Conservation (phyloP, 768 basidiomycete species). For the Boletus sensibilis region DNA sequence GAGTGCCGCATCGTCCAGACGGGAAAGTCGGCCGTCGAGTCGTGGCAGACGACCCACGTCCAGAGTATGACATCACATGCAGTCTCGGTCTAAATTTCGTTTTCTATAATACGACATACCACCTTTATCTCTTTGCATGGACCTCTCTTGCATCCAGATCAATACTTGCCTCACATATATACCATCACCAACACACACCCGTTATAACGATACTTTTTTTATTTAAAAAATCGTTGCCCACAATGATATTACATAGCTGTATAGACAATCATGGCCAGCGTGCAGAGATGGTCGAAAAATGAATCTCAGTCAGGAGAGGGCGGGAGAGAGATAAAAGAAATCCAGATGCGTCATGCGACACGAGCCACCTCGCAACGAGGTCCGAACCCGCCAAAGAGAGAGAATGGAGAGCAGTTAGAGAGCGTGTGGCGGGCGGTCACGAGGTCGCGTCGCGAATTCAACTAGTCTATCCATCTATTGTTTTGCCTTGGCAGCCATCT, state of each 20-base stretch:
- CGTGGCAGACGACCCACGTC: constrained; percentile 17
- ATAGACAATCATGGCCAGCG: constrained; percentile 17
- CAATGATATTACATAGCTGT: constrained; percentile 26
- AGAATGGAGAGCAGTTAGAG: constrained; percentile 1
- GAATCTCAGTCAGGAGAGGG: neutral
- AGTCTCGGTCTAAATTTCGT: neutral
- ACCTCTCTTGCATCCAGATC: neutral
- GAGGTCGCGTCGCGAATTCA: neutral
- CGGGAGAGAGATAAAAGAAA: neutral
- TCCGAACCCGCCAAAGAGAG: neutral
- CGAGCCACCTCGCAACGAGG: neutral
- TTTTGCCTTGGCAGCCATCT: constrained; percentile 73
- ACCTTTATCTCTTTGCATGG: neutral
- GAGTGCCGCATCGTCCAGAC: neutral
- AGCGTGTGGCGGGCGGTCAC: neutral
- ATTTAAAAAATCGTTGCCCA: constrained; percentile 7
- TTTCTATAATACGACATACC: too few species aligned
- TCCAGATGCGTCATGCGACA: neutral
- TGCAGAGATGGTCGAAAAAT: constrained; percentile 4
- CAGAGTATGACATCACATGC: neutral
- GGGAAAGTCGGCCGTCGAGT: constrained; percentile 14
- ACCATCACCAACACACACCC: neutral
- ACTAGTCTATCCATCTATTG: constrained; percentile 27
- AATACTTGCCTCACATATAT: neutral
- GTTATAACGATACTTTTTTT: constrained; percentile 10